Evolutionary conservation across 495 filamentous ascomycete genomes (phyloP), one percentile per base, ranked within the genome.

Genomic region (Penicillium odoratum): DNA sequence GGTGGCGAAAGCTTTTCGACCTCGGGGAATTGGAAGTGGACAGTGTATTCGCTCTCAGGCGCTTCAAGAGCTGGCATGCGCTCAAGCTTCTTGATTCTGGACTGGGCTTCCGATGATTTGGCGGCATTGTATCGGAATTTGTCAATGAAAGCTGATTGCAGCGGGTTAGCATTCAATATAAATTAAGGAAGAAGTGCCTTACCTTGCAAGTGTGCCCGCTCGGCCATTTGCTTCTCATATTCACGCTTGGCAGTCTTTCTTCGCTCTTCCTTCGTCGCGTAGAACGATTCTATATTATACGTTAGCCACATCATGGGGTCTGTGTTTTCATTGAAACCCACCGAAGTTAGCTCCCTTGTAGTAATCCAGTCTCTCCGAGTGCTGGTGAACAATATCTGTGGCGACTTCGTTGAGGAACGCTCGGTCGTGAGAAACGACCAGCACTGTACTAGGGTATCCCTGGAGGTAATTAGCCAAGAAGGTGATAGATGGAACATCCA

Each of bases 81-180:
- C 73, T 99, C 95, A 29, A 99, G 82, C 70, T 99, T 99, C 80
- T 99, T 99, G 81, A 99, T 98, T 57, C 94, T 83, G 0, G 92
- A 97, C 66, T 99, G 94, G 2, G 94, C 94, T 78, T 99, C 94
- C 15, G 93, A 96, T 0, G 95, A 97, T 69, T 99, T 99, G 65
- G 95, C 94, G 13, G 94, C 94, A 69, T 99, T 99, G 84, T 99
- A 99, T 29, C 94, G 87, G 83, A 99, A 98, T 75, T 99, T 99
- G 81, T 99, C 94, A 74, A 99, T 98, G 76, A 99, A 99, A 33
- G 90, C 87, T 81, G 33, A 58, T 42, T 31, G n/a, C 2, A 9
- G 13, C 11, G 18, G 34, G 56, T 70, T 51, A 68, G 51, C 38
- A 21, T 7, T 10, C 18, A 15, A 45, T 7, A 54, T 11, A 53